A percentile compares a stretch with the other conserved stretches of the same genome.
Evolutionary conservation across 352 stramenopile genomes (phyloP).

Genomic region (Pythium folliculosum): DNA sequence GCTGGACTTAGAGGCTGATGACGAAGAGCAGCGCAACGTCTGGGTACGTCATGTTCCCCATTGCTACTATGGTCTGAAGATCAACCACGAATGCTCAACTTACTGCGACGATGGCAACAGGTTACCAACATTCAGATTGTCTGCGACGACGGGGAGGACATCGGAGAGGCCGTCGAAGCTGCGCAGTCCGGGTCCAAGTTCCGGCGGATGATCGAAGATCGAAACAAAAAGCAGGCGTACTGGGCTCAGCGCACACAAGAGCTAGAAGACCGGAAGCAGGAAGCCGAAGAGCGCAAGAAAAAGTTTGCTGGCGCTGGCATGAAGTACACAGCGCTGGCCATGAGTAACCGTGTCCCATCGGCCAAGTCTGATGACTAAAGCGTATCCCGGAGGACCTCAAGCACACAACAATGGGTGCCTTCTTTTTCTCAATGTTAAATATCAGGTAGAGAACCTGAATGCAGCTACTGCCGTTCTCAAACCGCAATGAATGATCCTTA

Average conservation of each 20-base stretch:
- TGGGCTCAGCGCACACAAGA: constrained; percentile 78
- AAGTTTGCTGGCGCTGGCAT: constrained; percentile 68
- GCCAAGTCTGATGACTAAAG: constrained; percentile 25
- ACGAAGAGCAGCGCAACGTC: constrained; percentile 53
- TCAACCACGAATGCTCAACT: neutral
- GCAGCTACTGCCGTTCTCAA: constrained; percentile 13
- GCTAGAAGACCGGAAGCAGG: constrained; percentile 68
- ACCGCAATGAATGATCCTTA: constrained; percentile 4
- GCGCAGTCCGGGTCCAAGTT: constrained; percentile 48
- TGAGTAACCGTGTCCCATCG: constrained; percentile 53
- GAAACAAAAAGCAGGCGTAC: constrained; percentile 75
- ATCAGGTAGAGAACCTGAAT: constrained; percentile 16
- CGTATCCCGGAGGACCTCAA: too few species aligned
- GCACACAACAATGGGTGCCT: constrained; percentile 4
- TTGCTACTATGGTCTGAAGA: neutral
- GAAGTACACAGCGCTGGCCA: constrained; percentile 83
- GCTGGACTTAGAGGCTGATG: constrained; percentile 75
- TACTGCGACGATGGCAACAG: constrained; percentile 19
- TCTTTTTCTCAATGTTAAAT: constrained; percentile 27
- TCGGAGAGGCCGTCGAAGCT: constrained; percentile 34
- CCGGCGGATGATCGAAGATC: constrained; percentile 75
- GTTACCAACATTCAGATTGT: constrained; percentile 75
- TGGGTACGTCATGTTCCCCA: constrained; percentile 44
- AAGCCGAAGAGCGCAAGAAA: constrained; percentile 81
- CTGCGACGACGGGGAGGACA: constrained; percentile 55